A percentile compares a stretch with the other conserved stretches of the same genome.
Evolutionary conservation across 192 early-diverging fungal genomes (phyloP).

Genomic region (Obelidium mucronatum): DNA sequence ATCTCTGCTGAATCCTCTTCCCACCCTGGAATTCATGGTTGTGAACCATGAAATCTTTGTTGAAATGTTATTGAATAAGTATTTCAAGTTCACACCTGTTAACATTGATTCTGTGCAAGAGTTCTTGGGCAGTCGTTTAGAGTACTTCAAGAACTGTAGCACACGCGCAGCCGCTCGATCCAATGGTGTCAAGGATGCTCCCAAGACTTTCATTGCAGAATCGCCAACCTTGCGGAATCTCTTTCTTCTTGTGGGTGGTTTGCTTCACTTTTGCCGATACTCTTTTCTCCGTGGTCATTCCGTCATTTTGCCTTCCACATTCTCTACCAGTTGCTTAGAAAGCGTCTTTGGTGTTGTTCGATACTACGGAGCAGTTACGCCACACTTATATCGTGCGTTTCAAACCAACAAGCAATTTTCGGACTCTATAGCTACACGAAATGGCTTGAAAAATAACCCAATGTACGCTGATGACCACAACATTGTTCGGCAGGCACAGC

Average conservation of each 20-base stretch:
- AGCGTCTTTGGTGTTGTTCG: background rate
- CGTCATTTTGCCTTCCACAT: background rate
- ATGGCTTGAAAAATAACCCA: background rate
- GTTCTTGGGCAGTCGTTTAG: background rate
- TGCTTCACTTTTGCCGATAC: background rate
- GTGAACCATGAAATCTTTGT: background rate
- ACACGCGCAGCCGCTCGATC: background rate
- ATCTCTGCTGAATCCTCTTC: background rate
- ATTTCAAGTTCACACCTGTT: background rate
- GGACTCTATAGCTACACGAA: background rate
- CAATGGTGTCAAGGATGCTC: too few relatives aligned
- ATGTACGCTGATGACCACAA: background rate
- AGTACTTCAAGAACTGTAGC: background rate
- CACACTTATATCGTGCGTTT: background rate
- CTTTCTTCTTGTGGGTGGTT: background rate
- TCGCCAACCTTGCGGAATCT: background rate
- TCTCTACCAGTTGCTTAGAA: background rate
- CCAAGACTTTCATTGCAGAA: background rate
- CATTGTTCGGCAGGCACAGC: background rate
- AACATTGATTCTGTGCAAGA: background rate
- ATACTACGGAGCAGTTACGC: background rate
- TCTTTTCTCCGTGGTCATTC: background rate
- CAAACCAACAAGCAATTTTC: background rate
- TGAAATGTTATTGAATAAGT: background rate
- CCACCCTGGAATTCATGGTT: background rate